Base-by-base conservation (phyloP, 73 alveolate genomes). In the Chromera velia region DNA sequence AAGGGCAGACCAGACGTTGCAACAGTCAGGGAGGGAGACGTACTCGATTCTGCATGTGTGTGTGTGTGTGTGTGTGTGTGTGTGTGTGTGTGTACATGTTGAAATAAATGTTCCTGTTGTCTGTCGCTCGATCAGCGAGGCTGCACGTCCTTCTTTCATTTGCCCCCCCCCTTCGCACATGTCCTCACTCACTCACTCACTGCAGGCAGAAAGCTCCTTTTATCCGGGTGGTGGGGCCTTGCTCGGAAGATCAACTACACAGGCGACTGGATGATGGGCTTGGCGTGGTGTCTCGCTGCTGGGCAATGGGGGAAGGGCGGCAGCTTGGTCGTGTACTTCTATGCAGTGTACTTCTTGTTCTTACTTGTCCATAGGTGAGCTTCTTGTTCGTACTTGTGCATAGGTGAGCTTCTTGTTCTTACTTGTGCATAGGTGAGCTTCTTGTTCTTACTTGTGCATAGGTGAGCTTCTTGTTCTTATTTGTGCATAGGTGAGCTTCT, bases 191-290 rank as follows among this genome's bases (percentile, higher is more conserved):
- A n/a, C n/a, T n/a, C n/a, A n/a, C n/a, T n/a, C n/a, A n/a, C n/a
- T n/a, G n/a, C n/a, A n/a, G n/a, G n/a, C n/a, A n/a, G n/a, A n/a
- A n/a, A 13, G 4, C 13, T 40, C 22, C 13, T 40, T 1, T 1
- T 17, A 4, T 17, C 70, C 7, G 70, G 70, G 1, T 55, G 70
- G 70, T 55, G 70, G 70, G 70, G 70, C 27, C 27, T 24, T 17
- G 70, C 70, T 1, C 70, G 70, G 4, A 55, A 55, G 70, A 55
- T 55, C 70, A 55, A 55, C 30, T 55, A 55, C 70, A 55, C 70
- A 4, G 70, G 70, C 70, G 70, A 55, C 30, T 55, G 70, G 70
- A 1, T 55, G 28, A 55, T 55, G 70, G 27, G 32, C 9, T 17
- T 22, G 27, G 70, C 70, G 28, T 55, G 70, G 70, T 55, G 70